Percentiles rank a stretch among this genome's conserved stretches.
phyloP scores from a whole-genome alignment of 306 rosid genomes.

The Fragaria ananassa region DNA sequence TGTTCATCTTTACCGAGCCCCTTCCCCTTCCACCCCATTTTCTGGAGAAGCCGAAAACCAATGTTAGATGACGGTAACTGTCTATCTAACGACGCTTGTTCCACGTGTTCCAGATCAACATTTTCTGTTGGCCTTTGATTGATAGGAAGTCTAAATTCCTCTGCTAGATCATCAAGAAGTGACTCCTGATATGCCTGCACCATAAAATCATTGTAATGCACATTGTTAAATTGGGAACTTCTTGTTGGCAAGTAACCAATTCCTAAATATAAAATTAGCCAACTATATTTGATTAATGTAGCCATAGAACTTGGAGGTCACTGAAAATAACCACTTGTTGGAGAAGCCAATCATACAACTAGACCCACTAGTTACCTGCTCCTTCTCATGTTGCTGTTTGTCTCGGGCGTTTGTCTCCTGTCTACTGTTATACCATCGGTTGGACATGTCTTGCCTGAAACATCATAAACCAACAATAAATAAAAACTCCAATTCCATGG shows the following conservation, averaged over 20 bases:
- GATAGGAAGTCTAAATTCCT: slow-evolving; percentile 82
- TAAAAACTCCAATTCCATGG: not conserved
- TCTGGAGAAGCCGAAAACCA: slow-evolving; percentile 96
- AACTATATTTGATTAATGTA: not conserved
- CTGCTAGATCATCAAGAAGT: slow-evolving; percentile 51
- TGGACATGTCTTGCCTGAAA: slow-evolving; percentile 45
- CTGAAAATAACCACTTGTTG: not conserved
- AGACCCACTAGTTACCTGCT: slow-evolving; percentile 37
- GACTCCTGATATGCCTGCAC: slow-evolving; percentile 47
- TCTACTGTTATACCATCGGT: slow-evolving; percentile 46
- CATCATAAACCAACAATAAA: not conserved
- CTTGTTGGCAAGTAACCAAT: slow-evolving; percentile 1
- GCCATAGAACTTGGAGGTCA: not conserved
- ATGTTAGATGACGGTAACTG: slow-evolving; percentile 76
- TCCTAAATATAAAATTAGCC: not conserved
- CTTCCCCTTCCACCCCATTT: slow-evolving; percentile 99
- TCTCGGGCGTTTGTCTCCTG: slow-evolving; percentile 46
- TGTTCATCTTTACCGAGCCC: slow-evolving; percentile 98
- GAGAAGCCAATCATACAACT: not conserved
- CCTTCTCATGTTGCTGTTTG: slow-evolving; percentile 39
- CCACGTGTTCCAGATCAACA: slow-evolving; percentile 88
- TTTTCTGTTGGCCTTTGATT: slow-evolving; percentile 91
- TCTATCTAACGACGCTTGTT: slow-evolving; percentile 88
- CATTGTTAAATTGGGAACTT: not conserved
- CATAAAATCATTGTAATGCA: slow-evolving; percentile 16